Evolutionary conservation across 2,329 filamentous ascomycete genomes (phyloP).

Genomic region (Claviceps lovelessii): DNA sequence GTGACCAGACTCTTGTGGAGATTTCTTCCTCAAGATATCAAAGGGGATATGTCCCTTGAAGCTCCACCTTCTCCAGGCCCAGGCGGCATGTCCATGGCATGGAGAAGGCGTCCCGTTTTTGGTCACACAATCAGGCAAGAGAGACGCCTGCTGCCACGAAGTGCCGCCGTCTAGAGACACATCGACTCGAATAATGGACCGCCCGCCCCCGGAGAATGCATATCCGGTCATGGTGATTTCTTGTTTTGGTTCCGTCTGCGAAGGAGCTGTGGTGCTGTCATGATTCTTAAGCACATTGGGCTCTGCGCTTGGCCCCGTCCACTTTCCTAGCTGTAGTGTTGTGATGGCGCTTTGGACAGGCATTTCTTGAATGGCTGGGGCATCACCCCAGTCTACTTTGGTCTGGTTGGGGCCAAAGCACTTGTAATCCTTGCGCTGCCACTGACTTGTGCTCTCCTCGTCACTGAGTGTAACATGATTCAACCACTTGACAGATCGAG

Average conservation of each 20-base stretch:
- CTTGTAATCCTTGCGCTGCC: conserved; percentile 56
- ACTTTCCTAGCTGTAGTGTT: conserved; percentile 27
- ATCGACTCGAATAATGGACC: conserved; percentile 52
- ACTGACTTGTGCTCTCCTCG: conserved; percentile 51
- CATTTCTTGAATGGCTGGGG: conserved; percentile 52
- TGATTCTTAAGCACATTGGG: not conserved
- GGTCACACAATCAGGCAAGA: conserved; percentile 34
- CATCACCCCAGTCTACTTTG: conserved; percentile 46
- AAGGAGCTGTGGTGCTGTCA: not conserved
- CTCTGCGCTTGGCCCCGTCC: conserved; percentile 8
- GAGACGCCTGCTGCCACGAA: conserved; percentile 48
- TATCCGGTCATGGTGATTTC: conserved; percentile 41
- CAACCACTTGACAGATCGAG: conserved; percentile 56
- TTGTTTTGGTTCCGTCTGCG: conserved; percentile 7
- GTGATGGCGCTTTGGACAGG: conserved; percentile 56
- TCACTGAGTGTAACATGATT: conserved; percentile 48
- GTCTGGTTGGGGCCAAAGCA: conserved; percentile 50
- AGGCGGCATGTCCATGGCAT: conserved; percentile 33
- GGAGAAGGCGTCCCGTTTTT: conserved; percentile 14
- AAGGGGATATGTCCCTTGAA: conserved; percentile 34
- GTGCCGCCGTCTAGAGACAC: conserved; percentile 48
- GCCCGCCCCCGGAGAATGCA: conserved; percentile 53
- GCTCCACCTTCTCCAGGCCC: conserved; percentile 54
- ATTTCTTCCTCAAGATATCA: conserved; percentile 11
- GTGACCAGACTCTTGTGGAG: conserved; percentile 2